Evolutionary conservation across 2,329 filamentous ascomycete species (phyloP).

Genomic region (Talaromyces rugulosus): DNA sequence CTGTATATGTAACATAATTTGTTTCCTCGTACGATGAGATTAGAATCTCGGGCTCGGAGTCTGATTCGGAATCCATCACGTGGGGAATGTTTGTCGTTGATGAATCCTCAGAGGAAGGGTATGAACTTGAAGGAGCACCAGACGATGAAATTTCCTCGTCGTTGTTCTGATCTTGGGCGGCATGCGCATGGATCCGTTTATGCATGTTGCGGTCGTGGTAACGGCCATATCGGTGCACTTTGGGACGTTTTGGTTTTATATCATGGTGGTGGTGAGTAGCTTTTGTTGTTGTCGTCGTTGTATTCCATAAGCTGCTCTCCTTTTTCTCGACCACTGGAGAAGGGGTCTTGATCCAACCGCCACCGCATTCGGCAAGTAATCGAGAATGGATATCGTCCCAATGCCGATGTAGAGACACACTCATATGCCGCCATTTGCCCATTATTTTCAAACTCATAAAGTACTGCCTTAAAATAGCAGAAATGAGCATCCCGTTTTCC

Average conservation of each 20-base stretch:
- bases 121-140: background rate
- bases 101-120: conserved; percentile 5
- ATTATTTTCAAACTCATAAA: conserved; percentile 82
- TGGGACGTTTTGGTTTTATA: conserved; percentile 2
- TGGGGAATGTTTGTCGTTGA: background rate
- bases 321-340: conserved; percentile 19
- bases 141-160: background rate
- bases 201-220: conserved; percentile 8
- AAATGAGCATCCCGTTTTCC: conserved; percentile 82
- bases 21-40: conserved; percentile 27
- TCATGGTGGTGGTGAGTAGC: conserved; percentile 2
- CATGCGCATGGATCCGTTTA: conserved; percentile 1
- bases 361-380: conserved; percentile 43
- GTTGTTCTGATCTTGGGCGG: background rate
- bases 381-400: conserved; percentile 64
- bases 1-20: conserved; percentile 36
- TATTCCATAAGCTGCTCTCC: conserved; percentile 32
- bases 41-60: conserved; percentile 37
- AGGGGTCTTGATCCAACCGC: conserved; percentile 47
- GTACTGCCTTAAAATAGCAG: conserved; percentile 81
- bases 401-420: conserved; percentile 57
- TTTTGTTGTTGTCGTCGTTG: conserved; percentile 43
- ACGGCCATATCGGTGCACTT: conserved; percentile 10
- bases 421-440: conserved; percentile 72
- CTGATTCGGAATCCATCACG: conserved; percentile 40